Conservation (phyloP, 1,284 basidiomycete species). For the Ceratobasidium sp. region DNA sequence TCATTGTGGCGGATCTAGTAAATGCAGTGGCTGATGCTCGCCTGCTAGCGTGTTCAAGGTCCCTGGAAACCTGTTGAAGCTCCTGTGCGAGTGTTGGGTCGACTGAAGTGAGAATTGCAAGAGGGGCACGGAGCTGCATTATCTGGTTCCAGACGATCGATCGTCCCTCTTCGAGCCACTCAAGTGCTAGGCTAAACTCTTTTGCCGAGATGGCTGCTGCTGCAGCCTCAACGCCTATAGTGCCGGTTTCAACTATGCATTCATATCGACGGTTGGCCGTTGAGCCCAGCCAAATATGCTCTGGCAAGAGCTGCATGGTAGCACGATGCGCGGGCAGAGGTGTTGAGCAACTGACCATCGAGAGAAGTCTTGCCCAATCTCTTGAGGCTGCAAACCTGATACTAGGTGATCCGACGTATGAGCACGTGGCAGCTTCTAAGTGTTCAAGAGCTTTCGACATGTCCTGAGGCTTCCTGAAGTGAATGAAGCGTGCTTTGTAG, state of each 20-base stretch:
- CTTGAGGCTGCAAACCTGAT: too few relatives aligned
- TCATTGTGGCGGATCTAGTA: too few relatives aligned
- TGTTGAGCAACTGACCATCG: too few relatives aligned
- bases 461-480: too few relatives aligned
- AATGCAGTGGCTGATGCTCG: not conserved
- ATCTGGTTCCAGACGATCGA: conserved; percentile 49
- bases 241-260: not conserved
- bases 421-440: too few relatives aligned
- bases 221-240: not conserved
- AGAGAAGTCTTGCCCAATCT: too few relatives aligned
- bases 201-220: conserved; percentile 32
- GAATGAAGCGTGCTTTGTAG: too few relatives aligned
- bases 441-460: too few relatives aligned
- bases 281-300: conserved; percentile 37
- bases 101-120: conserved; percentile 43
- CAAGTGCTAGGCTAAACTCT: conserved; percentile 20
- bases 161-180: conserved; percentile 50
- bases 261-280: conserved; percentile 22
- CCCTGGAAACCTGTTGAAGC: conserved; percentile 21
- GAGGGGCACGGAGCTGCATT: conserved; percentile 47
- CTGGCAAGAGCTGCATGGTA: conserved; percentile 38
- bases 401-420: too few relatives aligned
- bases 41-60: not conserved
- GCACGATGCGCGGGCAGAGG: too few relatives aligned
- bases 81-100: conserved; percentile 44